Evolutionary conservation across 805 yeast species (phyloP).

Genomic region (Saccharomyces cerevisiae): DNA sequence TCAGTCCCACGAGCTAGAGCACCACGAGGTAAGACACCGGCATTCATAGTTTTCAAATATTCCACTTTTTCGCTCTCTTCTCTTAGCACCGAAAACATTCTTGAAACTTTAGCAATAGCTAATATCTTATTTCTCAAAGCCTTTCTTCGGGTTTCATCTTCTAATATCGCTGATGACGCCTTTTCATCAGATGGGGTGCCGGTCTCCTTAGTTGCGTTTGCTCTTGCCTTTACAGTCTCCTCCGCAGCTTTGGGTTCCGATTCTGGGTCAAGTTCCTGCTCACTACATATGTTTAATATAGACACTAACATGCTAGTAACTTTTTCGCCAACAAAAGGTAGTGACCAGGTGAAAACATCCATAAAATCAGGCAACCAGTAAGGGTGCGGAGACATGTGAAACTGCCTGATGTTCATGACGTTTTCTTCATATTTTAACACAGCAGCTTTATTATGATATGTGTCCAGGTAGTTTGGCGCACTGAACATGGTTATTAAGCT

Average conservation of each 20-base stretch:
- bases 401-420: constrained; percentile 86
- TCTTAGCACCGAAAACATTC: constrained; percentile 83
- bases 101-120: constrained; percentile 92
- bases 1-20: constrained; percentile 76
- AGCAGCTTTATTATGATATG: constrained; percentile 86
- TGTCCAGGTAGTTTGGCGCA: constrained; percentile 85
- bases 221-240: background rate
- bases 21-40: constrained; percentile 78
- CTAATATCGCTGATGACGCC: constrained; percentile 15
- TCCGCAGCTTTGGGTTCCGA: background rate
- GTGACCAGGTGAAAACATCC: constrained; percentile 92
- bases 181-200: background rate
- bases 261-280: constrained; percentile 61
- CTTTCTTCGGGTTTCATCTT: constrained; percentile 33
- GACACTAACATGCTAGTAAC: constrained; percentile 85
- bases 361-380: constrained; percentile 89
- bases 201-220: constrained; percentile 5
- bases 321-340: constrained; percentile 94
- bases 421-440: constrained; percentile 79
- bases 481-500: constrained; percentile 78
- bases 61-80: constrained; percentile 83
- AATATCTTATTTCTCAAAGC: constrained; percentile 78
- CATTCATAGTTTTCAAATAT: constrained; percentile 64
- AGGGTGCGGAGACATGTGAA: constrained; percentile 82
- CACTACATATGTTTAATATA: constrained; percentile 81